Conservation (phyloP, 2,329 filamentous ascomycete genomes). For the Fusarium udum region DNA sequence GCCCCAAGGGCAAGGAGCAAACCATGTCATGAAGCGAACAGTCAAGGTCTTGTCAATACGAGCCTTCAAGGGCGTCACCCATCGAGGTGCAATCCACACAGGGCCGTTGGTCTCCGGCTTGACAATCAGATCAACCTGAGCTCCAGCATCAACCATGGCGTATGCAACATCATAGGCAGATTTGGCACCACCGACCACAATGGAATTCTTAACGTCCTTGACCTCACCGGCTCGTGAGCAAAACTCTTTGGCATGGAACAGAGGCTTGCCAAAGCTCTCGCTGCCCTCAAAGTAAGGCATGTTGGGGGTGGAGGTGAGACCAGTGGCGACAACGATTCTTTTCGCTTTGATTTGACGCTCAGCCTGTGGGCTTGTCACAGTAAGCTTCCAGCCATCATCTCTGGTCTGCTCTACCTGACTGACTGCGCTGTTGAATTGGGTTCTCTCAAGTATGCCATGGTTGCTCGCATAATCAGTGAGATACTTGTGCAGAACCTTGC, state of each 20-base stretch:
- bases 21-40: constrained; percentile 5
- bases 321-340: constrained; percentile 60
- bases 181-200: constrained; percentile 66
- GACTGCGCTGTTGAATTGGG: constrained; percentile 61
- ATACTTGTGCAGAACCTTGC: constrained; percentile 48
- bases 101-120: background rate
- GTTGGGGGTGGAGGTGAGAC: constrained; percentile 55
- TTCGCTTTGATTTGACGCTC: background rate
- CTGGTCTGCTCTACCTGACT: constrained; percentile 49
- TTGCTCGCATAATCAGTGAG: constrained; percentile 50
- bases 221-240: constrained; percentile 45
- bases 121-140: constrained; percentile 33
- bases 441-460: constrained; percentile 58
- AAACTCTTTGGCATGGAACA: constrained; percentile 57
- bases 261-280: constrained; percentile 47
- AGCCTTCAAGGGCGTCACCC: background rate
- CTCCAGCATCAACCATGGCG: constrained; percentile 54
- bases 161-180: constrained; percentile 65
- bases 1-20: background rate
- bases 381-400: constrained; percentile 17
- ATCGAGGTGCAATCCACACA: background rate
- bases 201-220: constrained; percentile 45
- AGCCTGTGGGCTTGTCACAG: background rate
- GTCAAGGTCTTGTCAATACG: background rate
- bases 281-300: constrained; percentile 51